Percentiles rank a stretch among this genome's conserved stretches.
phyloP scores from a whole-genome alignment of 371 early-diverging fungal species.

The Mucor sp. region DNA sequence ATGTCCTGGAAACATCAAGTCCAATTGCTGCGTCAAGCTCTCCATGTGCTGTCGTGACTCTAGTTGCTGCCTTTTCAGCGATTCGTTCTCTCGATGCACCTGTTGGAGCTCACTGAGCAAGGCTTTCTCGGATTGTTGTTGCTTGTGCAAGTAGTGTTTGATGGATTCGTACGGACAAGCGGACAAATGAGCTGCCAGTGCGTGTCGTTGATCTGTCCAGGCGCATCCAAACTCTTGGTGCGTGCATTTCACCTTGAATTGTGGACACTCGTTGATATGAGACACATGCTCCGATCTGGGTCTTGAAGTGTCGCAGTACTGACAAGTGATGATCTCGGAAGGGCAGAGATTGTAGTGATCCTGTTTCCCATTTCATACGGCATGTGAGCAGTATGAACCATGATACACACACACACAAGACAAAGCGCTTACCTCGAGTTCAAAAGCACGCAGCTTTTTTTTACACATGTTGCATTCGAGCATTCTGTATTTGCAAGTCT shows the following conservation, averaged over 20 bases:
- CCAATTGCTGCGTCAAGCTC: constrained; percentile 40
- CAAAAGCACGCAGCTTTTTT: constrained; percentile 46
- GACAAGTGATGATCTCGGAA: constrained; percentile 59
- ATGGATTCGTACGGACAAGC: constrained; percentile 67
- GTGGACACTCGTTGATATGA: constrained; percentile 58
- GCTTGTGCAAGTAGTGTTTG: constrained; percentile 53
- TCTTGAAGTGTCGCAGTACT: constrained; percentile 56
- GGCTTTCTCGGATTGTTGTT: constrained; percentile 46
- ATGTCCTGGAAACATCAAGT: constrained; percentile 44
- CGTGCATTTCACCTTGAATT: constrained; percentile 50
- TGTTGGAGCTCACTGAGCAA: constrained; percentile 51
- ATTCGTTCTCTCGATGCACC: constrained; percentile 46
- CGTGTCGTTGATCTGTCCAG: constrained; percentile 60
- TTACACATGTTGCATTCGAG: constrained; percentile 68
- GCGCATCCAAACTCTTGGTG: constrained; percentile 62
- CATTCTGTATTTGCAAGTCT: constrained; percentile 60
- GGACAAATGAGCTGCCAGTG: constrained; percentile 40
- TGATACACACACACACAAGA: no score
- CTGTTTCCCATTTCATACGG: constrained; percentile 24
- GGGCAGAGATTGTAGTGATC: constrained; percentile 64
- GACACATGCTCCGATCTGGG: constrained; percentile 50
- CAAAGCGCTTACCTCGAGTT: constrained; percentile 42
- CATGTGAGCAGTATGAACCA: no score
- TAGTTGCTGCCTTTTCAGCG: constrained; percentile 45
- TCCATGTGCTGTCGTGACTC: constrained; percentile 48